Evolutionary conservation across 345 rosid species (phyloP), one percentile per base, ranked within the genome.

Genomic region (Cochlearia excelsa): DNA sequence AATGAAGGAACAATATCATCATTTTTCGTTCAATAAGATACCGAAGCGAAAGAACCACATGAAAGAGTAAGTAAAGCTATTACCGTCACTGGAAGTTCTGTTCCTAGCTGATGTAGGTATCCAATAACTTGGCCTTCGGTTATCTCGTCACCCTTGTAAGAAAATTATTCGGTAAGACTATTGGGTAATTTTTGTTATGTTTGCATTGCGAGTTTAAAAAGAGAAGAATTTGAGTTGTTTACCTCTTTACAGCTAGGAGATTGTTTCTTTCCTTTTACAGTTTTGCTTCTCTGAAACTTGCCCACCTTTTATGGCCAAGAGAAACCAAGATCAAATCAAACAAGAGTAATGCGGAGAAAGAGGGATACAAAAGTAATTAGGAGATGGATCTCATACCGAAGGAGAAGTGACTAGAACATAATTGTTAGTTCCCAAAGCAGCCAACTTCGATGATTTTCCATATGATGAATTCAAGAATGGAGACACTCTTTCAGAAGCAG

Each of bases 61-160:
- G 23, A 16, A 1, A 37, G 40, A 3, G n/a, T 39, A 26, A 23
- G 9, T 30, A 33, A 16, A 63, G 61, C 44, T 78, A 61, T 73
- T 74, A 93, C 99, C 93, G 68, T 88, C 51, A 93, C 87, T 27
- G 95, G 94, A 67, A 84, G 81, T 59, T 86, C 86, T 52, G 73
- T 81, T 33, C 91, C 91, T 69, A 86, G 74, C 70, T 84, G 95
- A 75, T 84, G 82, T 74, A 92, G 2, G 73, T 81, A 93, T 72
- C 95, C 99, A 66, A 93, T 80, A 9, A 84, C 80, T 59, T 93
- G 97, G 38, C 94, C 99, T 78, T 89, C 94, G 67, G 79, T 85
- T 51, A 93, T 80, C 46, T 64, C 41, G 76, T 78, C 87, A 71
- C 99, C 99, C 99, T 93, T 16, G 23, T 16, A 81, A 58, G 31